A percentile compares a stretch with the other conserved stretches of the same genome.
Conservation (phyloP, 2,329 filamentous ascomycete species). For the Endoconidiophora polonica region DNA sequence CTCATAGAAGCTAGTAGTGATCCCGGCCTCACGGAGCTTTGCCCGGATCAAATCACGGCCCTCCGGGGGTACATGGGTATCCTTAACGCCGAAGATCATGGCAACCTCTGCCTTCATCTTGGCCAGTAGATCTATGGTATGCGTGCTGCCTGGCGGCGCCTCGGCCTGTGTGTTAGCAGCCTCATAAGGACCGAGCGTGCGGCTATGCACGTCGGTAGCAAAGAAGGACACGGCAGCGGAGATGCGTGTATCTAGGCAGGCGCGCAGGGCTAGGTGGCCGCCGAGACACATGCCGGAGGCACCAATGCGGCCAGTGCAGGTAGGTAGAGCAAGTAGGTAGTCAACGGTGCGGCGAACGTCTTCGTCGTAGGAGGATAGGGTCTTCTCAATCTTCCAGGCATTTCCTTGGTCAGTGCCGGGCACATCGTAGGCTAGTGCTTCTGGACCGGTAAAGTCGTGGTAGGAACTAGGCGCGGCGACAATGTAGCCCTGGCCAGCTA, state of each 20-base stretch:
- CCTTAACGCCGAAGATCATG: constrained; percentile 84
- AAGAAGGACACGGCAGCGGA: constrained; percentile 74
- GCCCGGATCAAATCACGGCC: constrained; percentile 71
- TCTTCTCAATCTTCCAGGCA: constrained; percentile 72
- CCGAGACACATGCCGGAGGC: constrained; percentile 85
- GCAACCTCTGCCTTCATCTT: constrained; percentile 65
- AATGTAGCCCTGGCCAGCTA: constrained; percentile 84
- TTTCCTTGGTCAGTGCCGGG: constrained; percentile 82
- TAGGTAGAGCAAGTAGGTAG: constrained; percentile 51
- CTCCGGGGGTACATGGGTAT: constrained; percentile 72
- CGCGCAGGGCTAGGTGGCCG: constrained; percentile 59
- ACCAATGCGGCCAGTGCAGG: constrained; percentile 68
- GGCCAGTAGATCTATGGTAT: constrained; percentile 36
- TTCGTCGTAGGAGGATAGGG: constrained; percentile 71
- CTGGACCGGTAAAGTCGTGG: constrained; percentile 80
- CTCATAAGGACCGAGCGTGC: constrained; percentile 50
- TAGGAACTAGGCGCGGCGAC: constrained; percentile 81
- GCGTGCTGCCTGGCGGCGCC: constrained; percentile 23
- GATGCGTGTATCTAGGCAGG: constrained; percentile 56
- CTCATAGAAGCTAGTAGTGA: constrained; percentile 70
- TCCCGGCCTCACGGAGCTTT: constrained; percentile 60
- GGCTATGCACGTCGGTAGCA: constrained; percentile 75
- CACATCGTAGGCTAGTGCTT: constrained; percentile 69
- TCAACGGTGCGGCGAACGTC: constrained; percentile 54
- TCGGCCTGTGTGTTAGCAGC: constrained; percentile 30